Evolutionary conservation across 352 stramenopile species (phyloP), one percentile per base, ranked within the genome.

Genomic region (Phytophthora europaea): DNA sequence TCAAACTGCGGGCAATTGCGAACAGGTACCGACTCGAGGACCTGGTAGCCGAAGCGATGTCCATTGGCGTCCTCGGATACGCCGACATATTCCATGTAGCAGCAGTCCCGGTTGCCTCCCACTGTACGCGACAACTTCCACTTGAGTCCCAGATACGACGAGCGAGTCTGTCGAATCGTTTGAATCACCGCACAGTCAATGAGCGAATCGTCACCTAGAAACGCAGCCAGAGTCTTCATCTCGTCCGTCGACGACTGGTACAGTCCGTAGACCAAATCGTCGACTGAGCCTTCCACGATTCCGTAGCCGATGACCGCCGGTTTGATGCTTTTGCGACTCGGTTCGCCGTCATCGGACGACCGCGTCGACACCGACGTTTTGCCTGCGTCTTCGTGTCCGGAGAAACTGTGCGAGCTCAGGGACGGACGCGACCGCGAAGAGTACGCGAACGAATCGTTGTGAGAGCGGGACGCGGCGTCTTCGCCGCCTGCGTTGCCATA

Each of bases 101-200:
- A 93, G 61, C 83, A 82, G 69, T 93, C 86, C 61, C 86, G 86
- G 61, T 93, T 93, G 36, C 86, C 86, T 18, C 86, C 86, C n/a
- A 89, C 76, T 7, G 86, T 91, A 16, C 84, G 86, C 43, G 73
- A 82, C 40, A 93, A 67, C 59, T 90, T 91, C 86, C 86, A 93
- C 78, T 93, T 93, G 62, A 93, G 80, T 15, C 86, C 84, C 43
- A 92, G 68, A 58, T 90, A 91, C 28, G 82, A 87, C 23, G 82
- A 81, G 15, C 78, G 82, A 34, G 78, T 83, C 47, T 82, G 66
- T 28, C 83, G 80, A 55, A 93, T 72, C 0, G 82, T 90, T 50
- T 91, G 82, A 13, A 93, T 65, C 64, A 89, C 86, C 40, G 81
- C 82, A 22, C 80, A 86, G 55, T 93, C 86, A 31, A 93, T 86